Evolutionary conservation across 192 early-diverging fungal species (phyloP).

Genomic region (Geosiphon pyriformis): DNA sequence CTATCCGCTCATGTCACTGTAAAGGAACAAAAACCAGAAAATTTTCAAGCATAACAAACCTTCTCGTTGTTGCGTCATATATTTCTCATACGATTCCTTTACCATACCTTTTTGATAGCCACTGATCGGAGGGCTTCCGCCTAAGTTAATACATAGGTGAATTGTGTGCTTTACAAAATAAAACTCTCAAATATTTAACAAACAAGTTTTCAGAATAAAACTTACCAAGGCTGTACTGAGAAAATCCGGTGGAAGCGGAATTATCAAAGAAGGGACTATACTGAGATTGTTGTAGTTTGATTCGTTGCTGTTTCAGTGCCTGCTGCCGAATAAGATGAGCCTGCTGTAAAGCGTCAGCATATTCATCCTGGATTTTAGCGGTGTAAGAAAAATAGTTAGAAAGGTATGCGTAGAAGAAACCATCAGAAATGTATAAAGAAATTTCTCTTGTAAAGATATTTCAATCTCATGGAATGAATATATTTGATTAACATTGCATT

Average conservation of each 20-base stretch:
- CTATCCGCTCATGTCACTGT: too few relatives aligned
- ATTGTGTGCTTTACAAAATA: too few relatives aligned
- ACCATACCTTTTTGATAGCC: neutral
- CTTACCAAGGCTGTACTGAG: slow-evolving; percentile 21
- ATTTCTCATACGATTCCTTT: neutral
- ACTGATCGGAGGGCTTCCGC: neutral
- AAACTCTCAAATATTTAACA: too few relatives aligned
- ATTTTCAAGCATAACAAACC: neutral
- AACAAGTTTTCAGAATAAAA: neutral
- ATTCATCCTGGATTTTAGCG: slow-evolving; percentile 34
- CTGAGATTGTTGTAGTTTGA: slow-evolving; percentile 49
- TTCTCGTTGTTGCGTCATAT: neutral
- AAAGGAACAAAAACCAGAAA: neutral
- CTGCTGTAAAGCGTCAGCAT: slow-evolving; percentile 32
- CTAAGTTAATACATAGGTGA: too few relatives aligned
- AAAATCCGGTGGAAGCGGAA: slow-evolving; percentile 11
- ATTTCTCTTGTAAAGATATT: too few relatives aligned
- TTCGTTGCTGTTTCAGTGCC: slow-evolving; percentile 41
- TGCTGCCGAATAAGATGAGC: slow-evolving; percentile 37
- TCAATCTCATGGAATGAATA: too few relatives aligned
- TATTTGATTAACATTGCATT: too few relatives aligned
- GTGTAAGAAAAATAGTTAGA: neutral
- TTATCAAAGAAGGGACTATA: slow-evolving; percentile 21
- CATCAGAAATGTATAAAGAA: too few relatives aligned
- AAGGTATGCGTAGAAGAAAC: too few relatives aligned